phyloP scores from a whole-genome alignment of 352 stramenopile species.

The Phytophthora hybrid region DNA sequence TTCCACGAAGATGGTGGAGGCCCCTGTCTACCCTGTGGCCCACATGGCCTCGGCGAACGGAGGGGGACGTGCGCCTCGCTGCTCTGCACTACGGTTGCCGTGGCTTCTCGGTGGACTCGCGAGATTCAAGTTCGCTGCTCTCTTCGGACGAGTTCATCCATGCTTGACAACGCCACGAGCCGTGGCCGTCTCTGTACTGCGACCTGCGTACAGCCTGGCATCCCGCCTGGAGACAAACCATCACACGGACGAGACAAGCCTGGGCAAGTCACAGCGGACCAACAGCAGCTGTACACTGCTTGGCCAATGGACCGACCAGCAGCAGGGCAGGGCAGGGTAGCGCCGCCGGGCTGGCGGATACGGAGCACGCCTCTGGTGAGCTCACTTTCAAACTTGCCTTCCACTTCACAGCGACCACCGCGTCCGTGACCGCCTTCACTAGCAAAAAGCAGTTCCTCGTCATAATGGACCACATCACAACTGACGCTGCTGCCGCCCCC shows the following conservation, averaged over 20 bases:
- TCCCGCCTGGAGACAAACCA: constrained; percentile 38
- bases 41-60: constrained; percentile 46
- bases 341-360: constrained; percentile 19
- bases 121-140: constrained; percentile 31
- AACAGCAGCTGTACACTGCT: constrained; percentile 31
- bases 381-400: constrained; percentile 60
- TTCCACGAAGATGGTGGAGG: constrained; percentile 41
- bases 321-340: constrained; percentile 32
- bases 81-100: constrained; percentile 34
- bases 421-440: constrained; percentile 30
- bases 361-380: constrained; percentile 30
- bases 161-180: constrained; percentile 41
- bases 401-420: constrained; percentile 37
- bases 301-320: constrained; percentile 31
- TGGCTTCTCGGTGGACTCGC: constrained; percentile 42
- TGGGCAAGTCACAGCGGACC: constrained; percentile 45
- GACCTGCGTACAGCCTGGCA: constrained; percentile 36
- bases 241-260: constrained; percentile 42
- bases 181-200: constrained; percentile 27
- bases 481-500: constrained; percentile 8
- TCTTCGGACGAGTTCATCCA: constrained; percentile 33
- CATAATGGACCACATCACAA: constrained; percentile 39
- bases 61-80: constrained; percentile 27
- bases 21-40: constrained; percentile 35
- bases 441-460: constrained; percentile 32